Conservation (phyloP, 192 early-diverging fungal genomes). For the Podochytrium sp. region DNA sequence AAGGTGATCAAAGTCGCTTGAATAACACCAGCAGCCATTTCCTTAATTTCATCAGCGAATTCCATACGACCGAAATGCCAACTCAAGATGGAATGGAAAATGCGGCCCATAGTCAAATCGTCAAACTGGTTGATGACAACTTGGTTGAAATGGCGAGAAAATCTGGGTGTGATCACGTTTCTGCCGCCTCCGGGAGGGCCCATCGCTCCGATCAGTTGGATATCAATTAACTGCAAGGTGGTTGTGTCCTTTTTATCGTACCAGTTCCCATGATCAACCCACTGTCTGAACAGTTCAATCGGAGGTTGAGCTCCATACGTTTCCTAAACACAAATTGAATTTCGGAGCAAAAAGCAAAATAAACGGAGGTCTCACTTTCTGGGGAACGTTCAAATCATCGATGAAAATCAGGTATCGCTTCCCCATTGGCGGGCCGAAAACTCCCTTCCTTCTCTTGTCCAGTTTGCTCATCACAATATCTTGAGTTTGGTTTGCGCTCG, state of each 20-base stretch:
- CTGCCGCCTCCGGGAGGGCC: conserved; percentile 67
- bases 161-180: conserved; percentile 61
- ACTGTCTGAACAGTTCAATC: conserved; percentile 64
- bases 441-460: conserved; percentile 64
- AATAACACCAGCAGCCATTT: conserved; percentile 44
- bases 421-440: conserved; percentile 62
- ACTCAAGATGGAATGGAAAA: conserved; percentile 62
- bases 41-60: conserved; percentile 55
- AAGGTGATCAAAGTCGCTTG: conserved; percentile 54
- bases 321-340: too few species aligned
- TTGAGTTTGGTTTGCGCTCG: conserved; percentile 60
- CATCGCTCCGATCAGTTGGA: conserved; percentile 65
- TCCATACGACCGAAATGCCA: conserved; percentile 63
- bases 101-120: conserved; percentile 56
- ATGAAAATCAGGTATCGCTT: conserved; percentile 60
- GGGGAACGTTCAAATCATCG: conserved; percentile 67
- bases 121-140: conserved; percentile 65
- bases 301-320: conserved; percentile 66
- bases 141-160: conserved; percentile 66
- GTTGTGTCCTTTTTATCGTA: conserved; percentile 68
- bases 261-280: conserved; percentile 68
- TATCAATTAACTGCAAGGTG: conserved; percentile 57
- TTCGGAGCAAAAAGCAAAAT: too few species aligned
- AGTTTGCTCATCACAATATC: conserved; percentile 67
- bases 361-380: too few species aligned